Percentiles rank a stretch among this genome's conserved stretches.
Evolutionary conservation across 148 eudicot genomes (phyloP).

Genomic region (Persicaria maculosa): DNA sequence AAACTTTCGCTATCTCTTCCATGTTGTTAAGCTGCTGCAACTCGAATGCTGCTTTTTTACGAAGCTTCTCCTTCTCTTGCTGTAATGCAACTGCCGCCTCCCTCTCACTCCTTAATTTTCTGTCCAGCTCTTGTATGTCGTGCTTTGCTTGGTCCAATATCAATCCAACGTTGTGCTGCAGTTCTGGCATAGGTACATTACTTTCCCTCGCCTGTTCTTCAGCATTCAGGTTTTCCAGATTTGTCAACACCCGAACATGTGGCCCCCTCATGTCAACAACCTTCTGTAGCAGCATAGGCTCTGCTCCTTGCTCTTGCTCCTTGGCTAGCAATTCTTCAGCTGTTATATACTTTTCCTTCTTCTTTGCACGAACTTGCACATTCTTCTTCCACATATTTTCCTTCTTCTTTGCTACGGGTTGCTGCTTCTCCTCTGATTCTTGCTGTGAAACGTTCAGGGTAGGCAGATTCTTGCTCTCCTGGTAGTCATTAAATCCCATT

Average conservation of each 20-base stretch:
- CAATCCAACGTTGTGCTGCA: slow-evolving; percentile 70
- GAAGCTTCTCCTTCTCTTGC: slow-evolving; percentile 72
- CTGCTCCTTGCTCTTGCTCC: slow-evolving; percentile 64
- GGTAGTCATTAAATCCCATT: slow-evolving; percentile 75
- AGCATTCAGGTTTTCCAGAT: slow-evolving; percentile 77
- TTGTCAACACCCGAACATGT: slow-evolving; percentile 71
- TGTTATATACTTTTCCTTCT: slow-evolving; percentile 54
- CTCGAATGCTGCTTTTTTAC: slow-evolving; percentile 40
- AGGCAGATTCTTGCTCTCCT: slow-evolving; percentile 42
- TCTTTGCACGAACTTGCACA: slow-evolving; percentile 32
- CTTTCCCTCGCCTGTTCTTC: slow-evolving; percentile 64
- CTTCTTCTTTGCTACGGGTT: slow-evolving; percentile 20
- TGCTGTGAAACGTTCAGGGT: slow-evolving; percentile 21
- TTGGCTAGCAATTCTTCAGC: slow-evolving; percentile 70
- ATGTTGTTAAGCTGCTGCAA: slow-evolving; percentile 56
- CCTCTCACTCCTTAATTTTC: slow-evolving; percentile 73
- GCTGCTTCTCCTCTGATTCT: slow-evolving; percentile 43
- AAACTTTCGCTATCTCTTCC: slow-evolving; percentile 40
- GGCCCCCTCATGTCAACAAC: slow-evolving; percentile 95
- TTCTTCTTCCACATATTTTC: slow-evolving; percentile 69
- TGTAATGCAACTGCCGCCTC: slow-evolving; percentile 63
- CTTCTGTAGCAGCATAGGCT: slow-evolving; percentile 52
- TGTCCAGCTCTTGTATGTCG: slow-evolving; percentile 66
- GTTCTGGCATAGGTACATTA: slow-evolving; percentile 84
- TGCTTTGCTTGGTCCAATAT: slow-evolving; percentile 60